Conservation (phyloP, 192 early-diverging fungal genomes). For the Podila minutissima region DNA sequence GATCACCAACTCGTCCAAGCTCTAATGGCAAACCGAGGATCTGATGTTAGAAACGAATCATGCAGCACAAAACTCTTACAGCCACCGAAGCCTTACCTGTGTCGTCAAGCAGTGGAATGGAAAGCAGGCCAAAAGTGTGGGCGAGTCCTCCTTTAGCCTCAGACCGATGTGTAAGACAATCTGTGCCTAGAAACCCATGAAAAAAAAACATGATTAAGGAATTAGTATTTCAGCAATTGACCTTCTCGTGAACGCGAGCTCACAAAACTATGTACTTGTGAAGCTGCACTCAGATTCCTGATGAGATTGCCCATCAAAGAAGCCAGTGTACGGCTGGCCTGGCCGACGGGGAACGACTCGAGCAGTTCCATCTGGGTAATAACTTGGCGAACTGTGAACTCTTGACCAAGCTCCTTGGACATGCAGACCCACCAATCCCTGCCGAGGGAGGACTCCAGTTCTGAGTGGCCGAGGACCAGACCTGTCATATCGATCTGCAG, state of each 20-base stretch:
- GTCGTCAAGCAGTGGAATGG: slow-evolving; percentile 15
- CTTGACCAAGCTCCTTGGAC: slow-evolving; percentile 16
- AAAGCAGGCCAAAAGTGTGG: slow-evolving; percentile 17
- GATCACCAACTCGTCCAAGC: slow-evolving; percentile 6
- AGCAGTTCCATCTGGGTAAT: slow-evolving; percentile 20
- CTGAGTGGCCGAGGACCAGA: slow-evolving; percentile 14
- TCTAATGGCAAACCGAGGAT: slow-evolving; percentile 3
- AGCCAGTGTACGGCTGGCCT: slow-evolving; percentile 11
- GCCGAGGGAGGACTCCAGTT: slow-evolving; percentile 22
- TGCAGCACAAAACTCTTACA: background rate
- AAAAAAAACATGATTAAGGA: background rate
- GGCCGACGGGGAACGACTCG: slow-evolving; percentile 19
- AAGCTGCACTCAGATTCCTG: slow-evolving; percentile 7
- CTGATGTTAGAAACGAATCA: background rate
- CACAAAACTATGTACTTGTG: slow-evolving; percentile 13
- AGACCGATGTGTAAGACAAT: no score
- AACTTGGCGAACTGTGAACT: slow-evolving; percentile 13
- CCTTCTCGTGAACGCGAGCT: no score
- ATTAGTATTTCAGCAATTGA: background rate
- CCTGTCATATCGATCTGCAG: slow-evolving; percentile 36
- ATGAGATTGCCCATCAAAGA: slow-evolving; percentile 14
- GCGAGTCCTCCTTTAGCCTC: background rate
- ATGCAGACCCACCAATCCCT: slow-evolving; percentile 44
- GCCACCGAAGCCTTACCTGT: slow-evolving; percentile 7
- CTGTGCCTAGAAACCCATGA: background rate